Evolutionary conservation across 225 moss, liverwort and hornwort species (phyloP).

Genomic region (Marchantia polymorpha): DNA sequence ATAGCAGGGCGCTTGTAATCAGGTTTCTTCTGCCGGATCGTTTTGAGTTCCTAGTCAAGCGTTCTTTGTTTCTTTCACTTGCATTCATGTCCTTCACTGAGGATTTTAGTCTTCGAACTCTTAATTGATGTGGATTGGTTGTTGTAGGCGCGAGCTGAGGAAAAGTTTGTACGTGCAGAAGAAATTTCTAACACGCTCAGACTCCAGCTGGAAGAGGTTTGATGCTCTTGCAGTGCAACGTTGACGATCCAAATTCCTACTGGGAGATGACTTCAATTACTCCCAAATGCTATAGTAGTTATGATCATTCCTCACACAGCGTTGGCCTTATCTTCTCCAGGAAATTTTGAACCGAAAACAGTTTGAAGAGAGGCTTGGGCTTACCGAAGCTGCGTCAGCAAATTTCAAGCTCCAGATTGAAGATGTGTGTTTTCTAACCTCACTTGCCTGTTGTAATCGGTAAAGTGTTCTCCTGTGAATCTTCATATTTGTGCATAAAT

Average conservation of each 20-base stretch:
- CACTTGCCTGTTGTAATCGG: neutral
- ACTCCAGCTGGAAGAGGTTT: constrained; percentile 31
- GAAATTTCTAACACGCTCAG: constrained; percentile 13
- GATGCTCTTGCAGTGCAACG: neutral
- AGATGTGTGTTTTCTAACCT: constrained; percentile 8
- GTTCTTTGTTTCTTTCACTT: neutral
- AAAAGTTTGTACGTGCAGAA: constrained; percentile 12
- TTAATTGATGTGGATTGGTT: neutral
- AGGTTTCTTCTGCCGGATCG: neutral
- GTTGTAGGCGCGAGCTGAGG: constrained; percentile 8
- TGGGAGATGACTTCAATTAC: no score
- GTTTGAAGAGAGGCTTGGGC: constrained; percentile 26
- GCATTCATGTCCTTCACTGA: neutral
- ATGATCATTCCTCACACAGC: neutral
- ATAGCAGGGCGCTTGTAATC: neutral
- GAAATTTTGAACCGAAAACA: neutral
- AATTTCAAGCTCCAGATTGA: constrained; percentile 25
- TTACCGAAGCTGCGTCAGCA: constrained; percentile 20
- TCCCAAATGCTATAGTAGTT: neutral
- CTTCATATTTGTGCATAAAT: neutral
- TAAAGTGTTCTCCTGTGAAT: neutral
- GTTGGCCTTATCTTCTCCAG: neutral
- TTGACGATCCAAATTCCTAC: no score
- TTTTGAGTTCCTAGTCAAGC: neutral
- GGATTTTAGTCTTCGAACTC: neutral